Evolutionary conservation across 176 grass and related monocot species (phyloP), one percentile per base, ranked within the genome.

Genomic region (Ensete glaucum): DNA sequence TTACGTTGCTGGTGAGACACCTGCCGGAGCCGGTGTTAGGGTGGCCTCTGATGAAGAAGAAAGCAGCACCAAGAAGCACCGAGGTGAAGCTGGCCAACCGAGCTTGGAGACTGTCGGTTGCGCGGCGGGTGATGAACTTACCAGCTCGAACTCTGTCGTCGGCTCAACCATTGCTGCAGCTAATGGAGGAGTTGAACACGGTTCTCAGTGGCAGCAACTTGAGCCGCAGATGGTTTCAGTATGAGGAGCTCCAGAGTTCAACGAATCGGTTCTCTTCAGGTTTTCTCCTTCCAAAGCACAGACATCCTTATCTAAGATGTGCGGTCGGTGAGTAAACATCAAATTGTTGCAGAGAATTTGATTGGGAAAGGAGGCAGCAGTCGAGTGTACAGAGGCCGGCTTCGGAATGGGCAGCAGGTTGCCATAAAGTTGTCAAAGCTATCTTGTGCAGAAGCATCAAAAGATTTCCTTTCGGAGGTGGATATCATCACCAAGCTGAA

Each of bases 41-140:
- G 43, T 99, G 96, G 91, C 96, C 96, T 43, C 77, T 99, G 67
- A 88, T 99, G 73, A 80, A 76, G 34, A 43, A 43, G 29, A 80
- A 60, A 81, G 62, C 80, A 20, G 51, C 49, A 1, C 67, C 75
- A 50, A 23, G 14, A 63, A 76, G 51, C 11, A 24, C 50, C 53
- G 50, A 64, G 4, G 29, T 52, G 71, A 86, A 82, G 52, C 68
- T 64, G 13, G 78, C 64, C 1, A 79, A 81, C 14, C 12, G 1
- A 25, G 77, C 73, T 26, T 73, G 96, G 22, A 99, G 88, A 83
- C 77, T 91, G 87, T 89, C 96, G 27, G 91, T 99, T 12, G 90
- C 91, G 50, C 96, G 95, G 52, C 95, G 96, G 96, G 96, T 83
- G 57, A 99, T 99, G 96, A 91, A 78, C 80, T 78, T 99, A 80